A percentile compares a stretch with the other conserved stretches of the same genome.
phyloP scores from a whole-genome alignment of 2,329 filamentous ascomycete species.

The Botryotinia globosa region DNA sequence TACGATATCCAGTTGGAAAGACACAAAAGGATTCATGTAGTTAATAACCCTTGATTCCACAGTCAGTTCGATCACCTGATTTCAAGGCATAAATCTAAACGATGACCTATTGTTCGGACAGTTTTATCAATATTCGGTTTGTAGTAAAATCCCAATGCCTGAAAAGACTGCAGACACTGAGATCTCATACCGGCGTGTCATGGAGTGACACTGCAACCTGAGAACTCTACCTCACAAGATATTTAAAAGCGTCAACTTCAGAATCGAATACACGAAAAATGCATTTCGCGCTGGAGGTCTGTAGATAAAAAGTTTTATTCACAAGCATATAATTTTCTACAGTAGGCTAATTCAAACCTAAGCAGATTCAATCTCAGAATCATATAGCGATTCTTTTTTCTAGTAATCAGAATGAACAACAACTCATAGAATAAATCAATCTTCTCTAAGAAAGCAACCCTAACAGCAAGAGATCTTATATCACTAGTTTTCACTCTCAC shows the following conservation, averaged over 20 bases:
- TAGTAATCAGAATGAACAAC: no score
- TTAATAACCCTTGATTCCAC: not conserved
- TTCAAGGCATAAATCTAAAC: not conserved
- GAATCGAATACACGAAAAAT: not conserved
- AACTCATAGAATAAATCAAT: no score
- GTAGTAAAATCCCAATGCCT: not conserved
- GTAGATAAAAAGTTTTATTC: not conserved
- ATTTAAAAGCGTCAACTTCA: not conserved
- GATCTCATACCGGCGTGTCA: not conserved
- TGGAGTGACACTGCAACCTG: not conserved
- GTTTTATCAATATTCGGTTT: not conserved
- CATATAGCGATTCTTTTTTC: not conserved
- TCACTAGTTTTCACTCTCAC: no score
- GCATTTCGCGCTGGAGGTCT: not conserved
- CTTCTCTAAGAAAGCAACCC: no score
- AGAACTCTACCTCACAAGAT: not conserved
- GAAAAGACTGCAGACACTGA: not conserved
- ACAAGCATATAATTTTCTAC: not conserved
- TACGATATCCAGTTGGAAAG: not conserved
- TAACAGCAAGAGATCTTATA: no score
- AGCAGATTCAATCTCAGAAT: not conserved
- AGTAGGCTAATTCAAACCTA: not conserved
- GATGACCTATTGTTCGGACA: not conserved
- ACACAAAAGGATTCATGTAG: not conserved
- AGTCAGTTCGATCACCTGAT: not conserved